A percentile compares a stretch with the other conserved stretches of the same genome.
Evolutionary conservation across 495 filamentous ascomycete species (phyloP).

Genomic region (Amphirosellinia nigrospora): DNA sequence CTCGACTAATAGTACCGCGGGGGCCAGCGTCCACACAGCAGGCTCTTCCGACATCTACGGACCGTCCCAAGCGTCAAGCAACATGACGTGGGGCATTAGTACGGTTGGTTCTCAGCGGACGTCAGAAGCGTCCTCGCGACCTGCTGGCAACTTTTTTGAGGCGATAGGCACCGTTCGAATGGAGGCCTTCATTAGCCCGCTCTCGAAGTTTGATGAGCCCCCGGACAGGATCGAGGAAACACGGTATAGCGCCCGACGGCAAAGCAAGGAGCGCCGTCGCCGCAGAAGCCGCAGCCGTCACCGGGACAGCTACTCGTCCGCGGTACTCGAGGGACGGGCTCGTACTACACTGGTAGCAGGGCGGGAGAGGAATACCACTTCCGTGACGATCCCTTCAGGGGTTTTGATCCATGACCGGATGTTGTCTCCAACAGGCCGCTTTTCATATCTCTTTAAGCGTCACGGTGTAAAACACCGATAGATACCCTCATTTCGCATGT

Average conservation of each 20-base stretch:
- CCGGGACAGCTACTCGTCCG: conserved; percentile 56
- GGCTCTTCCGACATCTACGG: conserved; percentile 67
- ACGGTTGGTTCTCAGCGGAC: conserved; percentile 55
- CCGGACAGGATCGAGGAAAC: conserved; percentile 56
- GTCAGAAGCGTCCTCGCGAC: conserved; percentile 67
- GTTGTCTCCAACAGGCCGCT: not conserved
- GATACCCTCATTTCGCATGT: conserved; percentile 21
- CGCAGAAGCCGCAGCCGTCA: conserved; percentile 57
- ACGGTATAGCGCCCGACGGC: conserved; percentile 45
- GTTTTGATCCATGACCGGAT: conserved; percentile 40
- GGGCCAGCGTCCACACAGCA: conserved; percentile 56
- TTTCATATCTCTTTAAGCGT: not conserved
- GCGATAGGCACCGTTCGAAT: conserved; percentile 91
- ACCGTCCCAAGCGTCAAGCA: conserved; percentile 45
- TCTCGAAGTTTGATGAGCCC: conserved; percentile 52
- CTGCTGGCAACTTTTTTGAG: conserved; percentile 66
- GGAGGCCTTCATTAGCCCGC: conserved; percentile 87
- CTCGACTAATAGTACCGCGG: conserved; percentile 57
- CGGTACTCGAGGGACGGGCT: conserved; percentile 49
- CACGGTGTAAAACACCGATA: conserved; percentile 7
- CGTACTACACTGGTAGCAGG: conserved; percentile 40
- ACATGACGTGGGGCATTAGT: conserved; percentile 49
- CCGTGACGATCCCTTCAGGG: conserved; percentile 55
- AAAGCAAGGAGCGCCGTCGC: conserved; percentile 57
- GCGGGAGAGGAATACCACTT: conserved; percentile 48